Percentiles rank a stretch among this genome's conserved stretches.
Conservation (phyloP, 2,329 filamentous ascomycete genomes). For the Aspergillus proliferans region DNA sequence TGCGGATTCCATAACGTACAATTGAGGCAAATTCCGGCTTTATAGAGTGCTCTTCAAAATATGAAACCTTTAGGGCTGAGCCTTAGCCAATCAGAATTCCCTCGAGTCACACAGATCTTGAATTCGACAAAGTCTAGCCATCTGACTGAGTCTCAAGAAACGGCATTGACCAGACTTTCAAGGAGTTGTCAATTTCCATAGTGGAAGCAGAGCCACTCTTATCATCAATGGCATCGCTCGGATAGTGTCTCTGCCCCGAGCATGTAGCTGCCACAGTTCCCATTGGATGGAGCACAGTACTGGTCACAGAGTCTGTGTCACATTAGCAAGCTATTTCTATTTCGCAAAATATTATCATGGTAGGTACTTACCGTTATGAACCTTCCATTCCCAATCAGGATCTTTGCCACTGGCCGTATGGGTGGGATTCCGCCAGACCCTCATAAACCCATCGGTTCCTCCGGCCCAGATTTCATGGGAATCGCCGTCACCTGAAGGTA, state of each 20-base stretch:
- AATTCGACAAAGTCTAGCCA: not conserved
- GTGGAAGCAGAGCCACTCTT: not conserved
- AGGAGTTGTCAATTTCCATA: constrained; percentile 26
- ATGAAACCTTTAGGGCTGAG: no score
- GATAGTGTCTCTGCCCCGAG: constrained; percentile 39
- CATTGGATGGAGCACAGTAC: constrained; percentile 41
- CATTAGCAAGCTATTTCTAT: constrained; percentile 10
- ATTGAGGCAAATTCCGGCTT: no score
- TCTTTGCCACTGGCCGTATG: constrained; percentile 33
- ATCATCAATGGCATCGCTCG: constrained; percentile 13
- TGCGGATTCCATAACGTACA: no score
- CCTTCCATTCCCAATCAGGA: constrained; percentile 38
- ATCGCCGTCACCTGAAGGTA: constrained; percentile 24
- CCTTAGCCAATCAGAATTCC: no score
- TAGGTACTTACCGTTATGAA: constrained; percentile 38
- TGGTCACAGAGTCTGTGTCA: constrained; percentile 39
- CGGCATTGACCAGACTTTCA: constrained; percentile 38
- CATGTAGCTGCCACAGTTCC: constrained; percentile 46
- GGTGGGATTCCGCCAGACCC: constrained; percentile 46
- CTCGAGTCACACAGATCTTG: no score
- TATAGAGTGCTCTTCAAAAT: no score
- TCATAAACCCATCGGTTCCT: constrained; percentile 50
- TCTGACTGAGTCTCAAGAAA: constrained; percentile 8
- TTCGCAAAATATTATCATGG: not conserved
- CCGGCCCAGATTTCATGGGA: constrained; percentile 55